These are phyloP conservation scores for Scedosporium dehoogii DNA, from an alignment of 2,329 filamentous ascomycete species.

Conservation along the genomic window DNA sequence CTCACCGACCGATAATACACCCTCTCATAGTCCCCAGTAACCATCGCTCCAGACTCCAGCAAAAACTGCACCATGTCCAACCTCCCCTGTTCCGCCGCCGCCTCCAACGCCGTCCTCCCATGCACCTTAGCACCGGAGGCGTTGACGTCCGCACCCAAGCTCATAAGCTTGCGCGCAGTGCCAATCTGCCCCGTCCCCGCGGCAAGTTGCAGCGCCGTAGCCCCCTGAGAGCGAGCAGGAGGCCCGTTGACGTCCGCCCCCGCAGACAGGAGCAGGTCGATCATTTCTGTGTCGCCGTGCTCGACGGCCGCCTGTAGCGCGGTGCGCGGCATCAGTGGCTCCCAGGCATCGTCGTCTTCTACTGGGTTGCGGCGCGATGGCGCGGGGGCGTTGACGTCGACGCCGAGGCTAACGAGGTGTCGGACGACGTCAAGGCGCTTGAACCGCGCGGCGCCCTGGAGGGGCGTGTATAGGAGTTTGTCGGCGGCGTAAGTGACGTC, in stretches of 20 bases:
- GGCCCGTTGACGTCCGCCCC: slow-evolving; percentile 26
- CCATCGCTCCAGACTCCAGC: not conserved
- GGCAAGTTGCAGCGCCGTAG: slow-evolving; percentile 28
- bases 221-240: slow-evolving; percentile 19
- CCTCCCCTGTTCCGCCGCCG: not conserved
- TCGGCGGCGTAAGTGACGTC: not conserved
- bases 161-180: slow-evolving; percentile 1
- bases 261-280: slow-evolving; percentile 23
- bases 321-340: slow-evolving; percentile 16
- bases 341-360: slow-evolving; percentile 16
- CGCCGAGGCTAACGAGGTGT: not conserved
- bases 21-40: not conserved
- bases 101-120: not conserved
- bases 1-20: not conserved
- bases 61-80: slow-evolving; percentile 2
- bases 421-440: not conserved
- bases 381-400: not conserved
- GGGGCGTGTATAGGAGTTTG: not conserved
- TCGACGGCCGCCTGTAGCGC: slow-evolving; percentile 30
- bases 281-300: slow-evolving; percentile 22
- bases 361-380: not conserved
- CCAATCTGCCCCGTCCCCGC: slow-evolving; percentile 19
- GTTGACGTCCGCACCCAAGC: not conserved
- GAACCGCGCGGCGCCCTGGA: not conserved
- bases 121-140: not conserved